Base-by-base conservation (phyloP, 2,329 filamentous ascomycete species). In the Exophiala viscosa region DNA sequence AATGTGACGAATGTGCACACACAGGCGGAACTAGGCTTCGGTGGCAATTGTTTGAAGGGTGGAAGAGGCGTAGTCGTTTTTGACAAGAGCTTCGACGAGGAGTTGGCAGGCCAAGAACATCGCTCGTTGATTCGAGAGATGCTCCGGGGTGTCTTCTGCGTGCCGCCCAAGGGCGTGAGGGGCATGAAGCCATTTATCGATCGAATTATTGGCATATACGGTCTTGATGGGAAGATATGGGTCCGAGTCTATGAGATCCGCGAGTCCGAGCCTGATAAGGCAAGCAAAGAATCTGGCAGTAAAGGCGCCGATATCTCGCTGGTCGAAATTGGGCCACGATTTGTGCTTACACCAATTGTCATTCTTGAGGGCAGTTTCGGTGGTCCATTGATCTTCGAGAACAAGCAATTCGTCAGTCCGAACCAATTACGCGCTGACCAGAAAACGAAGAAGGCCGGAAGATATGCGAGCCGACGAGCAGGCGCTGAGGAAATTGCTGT, bases 171-270 rank as follows among this genome's bases (percentile, higher is more conserved):
- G 64, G 86, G 86, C 17, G 86, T 91, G 18, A 81, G 89, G 64
- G 95, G 95, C 65, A 86, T 88, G 55, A 99, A 99, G 75, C 93
- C 93, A 3, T 99, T 99, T 65, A 80, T 97, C 58, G 93, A 99
- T 69, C 91, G 93, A 64, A 88, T 99, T 59, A 91, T 97, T 81
- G 86, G 85, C 52, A 95, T 99, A 69, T 95, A 87, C 53, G 76
- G 95, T 31, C 88, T 88, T 3, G 92, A 96, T 66, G 90, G 88
- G 65, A 96, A 95, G 75, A 88, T 99, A 65, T 99, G 92, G 91
- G 84, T 96, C 53, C 84, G 93, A 48, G 90, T 92, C 66, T 99
- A 96, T 73, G 90, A 99, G 72, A 87, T 97, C 68, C 85, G 82
- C 63, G 91, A 96, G 71, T 50, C 48, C 5, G 72, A 69, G 32